Base-by-base conservation (phyloP, 2,329 filamentous ascomycete species). In the Aureobasidium subglaciale region DNA sequence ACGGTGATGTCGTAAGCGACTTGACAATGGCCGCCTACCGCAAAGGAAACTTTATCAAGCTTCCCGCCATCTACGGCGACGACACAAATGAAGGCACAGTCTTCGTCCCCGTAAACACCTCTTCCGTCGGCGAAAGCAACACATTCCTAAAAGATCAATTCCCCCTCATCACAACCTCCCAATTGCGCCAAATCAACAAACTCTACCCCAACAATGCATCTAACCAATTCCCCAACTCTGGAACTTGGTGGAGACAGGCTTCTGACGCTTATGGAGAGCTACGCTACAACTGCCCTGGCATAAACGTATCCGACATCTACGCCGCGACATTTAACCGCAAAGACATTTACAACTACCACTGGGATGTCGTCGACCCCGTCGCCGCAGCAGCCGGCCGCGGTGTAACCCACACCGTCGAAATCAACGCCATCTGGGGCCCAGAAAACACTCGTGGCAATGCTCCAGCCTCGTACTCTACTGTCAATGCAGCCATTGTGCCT, bases 371-470 rank as follows among this genome's bases (percentile, higher is more conserved):
- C 38, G 85, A 88, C 59, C 76, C 79, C 0, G 62, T 63, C 0
- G 72, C 81, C 43, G 70, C 80, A 20, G 72, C 71, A 0, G 63
- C 70, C 2, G 86, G 86, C 1, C 64, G 77, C 1, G 87, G 87
- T 0, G 84, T 87, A 0, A 77, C 79, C 6, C 87, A 91, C 62
- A 85, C 82, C 0, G 76, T 82, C 8, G 87, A 91, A 65, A 60
- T 83, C 0, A 77, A 79, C 48, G 83, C 85, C 0, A 82, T 91
- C 49, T 90, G 82, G 72, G 86, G 86, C 0, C 80, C 83, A 0
- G 71, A 76, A 3, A 79, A 85, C 63, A 74, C 78, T 2, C 69
- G 72, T 20, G 70, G 71, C 5, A 64, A 59, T 0, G 68, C 76
- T 1, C 84, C 85, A 0, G 63, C 64, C 2, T 84, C 79, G 43